Evolutionary conservation across 176 grass and related monocot species (phyloP).

Genomic region (Themeda triandra): DNA sequence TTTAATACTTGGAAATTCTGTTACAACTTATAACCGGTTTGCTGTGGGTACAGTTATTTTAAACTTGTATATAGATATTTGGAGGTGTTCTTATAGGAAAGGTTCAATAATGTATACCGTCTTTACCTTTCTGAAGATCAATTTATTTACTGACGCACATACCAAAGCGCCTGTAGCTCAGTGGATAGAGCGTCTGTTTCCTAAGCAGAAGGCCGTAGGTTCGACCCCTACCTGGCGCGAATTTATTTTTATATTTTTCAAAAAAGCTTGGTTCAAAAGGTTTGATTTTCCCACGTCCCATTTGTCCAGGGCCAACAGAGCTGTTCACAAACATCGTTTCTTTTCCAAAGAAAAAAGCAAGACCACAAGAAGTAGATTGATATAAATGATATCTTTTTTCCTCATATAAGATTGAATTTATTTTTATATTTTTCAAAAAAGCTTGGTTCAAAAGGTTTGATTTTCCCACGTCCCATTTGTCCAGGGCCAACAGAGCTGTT

Average conservation of each 20-base stretch:
- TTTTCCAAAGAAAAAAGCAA: neutral
- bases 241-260: no score
- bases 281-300: neutral
- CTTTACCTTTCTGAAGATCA: no score
- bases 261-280: neutral
- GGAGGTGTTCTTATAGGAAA: no score
- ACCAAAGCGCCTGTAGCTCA: slow-evolving; percentile 57
- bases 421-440: no score
- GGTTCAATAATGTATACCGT: no score
- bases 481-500: neutral
- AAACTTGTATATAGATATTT: no score
- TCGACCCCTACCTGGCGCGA: slow-evolving; percentile 73
- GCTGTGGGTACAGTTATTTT: no score
- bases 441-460: neutral
- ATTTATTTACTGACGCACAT: no score
- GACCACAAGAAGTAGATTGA: neutral
- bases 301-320: neutral
- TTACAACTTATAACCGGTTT: no score
- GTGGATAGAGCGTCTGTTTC: slow-evolving; percentile 90
- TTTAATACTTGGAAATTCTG: no score
- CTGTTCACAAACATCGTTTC: neutral
- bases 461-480: neutral
- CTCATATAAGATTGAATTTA: neutral
- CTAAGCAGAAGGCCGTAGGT: slow-evolving; percentile 92
- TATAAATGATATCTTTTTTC: neutral